phyloP scores from a whole-genome alignment of 192 early-diverging fungal species.

The Geosiphon pyriformis region DNA sequence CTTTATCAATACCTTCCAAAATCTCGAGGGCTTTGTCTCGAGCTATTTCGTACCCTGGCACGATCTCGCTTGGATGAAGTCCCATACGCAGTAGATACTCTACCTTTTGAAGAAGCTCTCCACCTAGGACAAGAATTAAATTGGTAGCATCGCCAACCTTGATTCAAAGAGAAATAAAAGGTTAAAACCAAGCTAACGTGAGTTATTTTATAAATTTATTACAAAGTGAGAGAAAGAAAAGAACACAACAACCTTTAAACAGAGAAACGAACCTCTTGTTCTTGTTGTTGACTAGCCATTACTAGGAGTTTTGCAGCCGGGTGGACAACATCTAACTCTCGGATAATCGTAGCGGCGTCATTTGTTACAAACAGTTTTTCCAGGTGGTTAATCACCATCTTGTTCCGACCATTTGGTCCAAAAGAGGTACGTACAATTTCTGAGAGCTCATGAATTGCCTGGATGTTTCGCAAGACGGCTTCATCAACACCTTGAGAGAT shows the following conservation, averaged over 20 bases:
- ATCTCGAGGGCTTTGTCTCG: conserved; percentile 74
- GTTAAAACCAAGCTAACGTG: too few species aligned
- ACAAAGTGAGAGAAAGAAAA: background rate
- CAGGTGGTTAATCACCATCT: conserved; percentile 98
- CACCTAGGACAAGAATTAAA: conserved; percentile 90
- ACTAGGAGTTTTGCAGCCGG: conserved; percentile 95
- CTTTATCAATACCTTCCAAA: conserved; percentile 57
- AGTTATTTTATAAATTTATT: conserved; percentile 20
- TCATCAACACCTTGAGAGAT: conserved; percentile 88
- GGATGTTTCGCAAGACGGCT: conserved; percentile 91
- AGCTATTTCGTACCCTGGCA: conserved; percentile 91
- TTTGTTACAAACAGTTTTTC: conserved; percentile 98
- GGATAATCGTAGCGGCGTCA: conserved; percentile 98
- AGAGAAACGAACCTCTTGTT: conserved; percentile 66
- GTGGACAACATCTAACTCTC: conserved; percentile 95
- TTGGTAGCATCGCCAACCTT: conserved; percentile 94
- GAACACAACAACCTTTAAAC: background rate
- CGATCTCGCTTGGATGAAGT: conserved; percentile 89
- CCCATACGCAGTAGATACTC: conserved; percentile 92
- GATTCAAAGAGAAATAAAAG: too few species aligned
- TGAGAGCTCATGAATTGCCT: conserved; percentile 88
- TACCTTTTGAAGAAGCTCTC: conserved; percentile 91
- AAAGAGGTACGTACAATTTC: conserved; percentile 92
- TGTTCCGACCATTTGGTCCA: conserved; percentile 98
- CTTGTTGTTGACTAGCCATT: conserved; percentile 95